Percentiles rank a stretch among this genome's conserved stretches.
Evolutionary conservation across 306 rosid species (phyloP).

Genomic region (Vachellia collinsii): DNA sequence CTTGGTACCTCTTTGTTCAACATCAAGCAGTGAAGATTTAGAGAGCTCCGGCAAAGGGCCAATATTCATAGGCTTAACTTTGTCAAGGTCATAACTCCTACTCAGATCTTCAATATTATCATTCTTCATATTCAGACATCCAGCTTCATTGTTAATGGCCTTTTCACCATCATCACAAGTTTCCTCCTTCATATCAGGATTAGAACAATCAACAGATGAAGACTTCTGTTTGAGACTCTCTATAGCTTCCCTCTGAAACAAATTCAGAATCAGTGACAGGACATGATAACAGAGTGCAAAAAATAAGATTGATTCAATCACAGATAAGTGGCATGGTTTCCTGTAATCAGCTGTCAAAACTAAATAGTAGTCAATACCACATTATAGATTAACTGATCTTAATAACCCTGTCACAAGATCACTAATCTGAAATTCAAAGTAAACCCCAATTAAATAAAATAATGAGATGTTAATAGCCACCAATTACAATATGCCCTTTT

Average conservation of each 20-base stretch:
- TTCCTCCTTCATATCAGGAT: slow-evolving; percentile 38
- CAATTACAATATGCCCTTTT: slow-evolving; percentile 16
- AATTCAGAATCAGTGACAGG: slow-evolving; percentile 45
- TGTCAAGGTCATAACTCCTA: slow-evolving; percentile 42
- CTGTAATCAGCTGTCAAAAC: slow-evolving; percentile 2
- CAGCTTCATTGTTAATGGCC: slow-evolving; percentile 37
- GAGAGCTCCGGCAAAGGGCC: slow-evolving; percentile 40
- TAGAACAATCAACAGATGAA: slow-evolving; percentile 43
- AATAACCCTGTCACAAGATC: slow-evolving; percentile 19
- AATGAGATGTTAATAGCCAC: slow-evolving; percentile 16
- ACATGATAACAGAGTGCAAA: slow-evolving; percentile 26
- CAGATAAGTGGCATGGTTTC: slow-evolving; percentile 14
- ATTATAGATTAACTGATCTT: slow-evolving; percentile 26
- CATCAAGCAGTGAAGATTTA: slow-evolving; percentile 45
- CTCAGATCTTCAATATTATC: slow-evolving; percentile 47
- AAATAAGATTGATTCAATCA: slow-evolving; percentile 19
- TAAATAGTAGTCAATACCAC: neutral
- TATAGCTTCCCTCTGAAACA: slow-evolving; percentile 44
- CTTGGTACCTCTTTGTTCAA: slow-evolving; percentile 67
- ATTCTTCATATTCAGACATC: slow-evolving; percentile 38
- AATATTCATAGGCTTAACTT: slow-evolving; percentile 41
- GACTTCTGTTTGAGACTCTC: slow-evolving; percentile 48
- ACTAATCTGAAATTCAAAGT: neutral
- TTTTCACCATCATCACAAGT: slow-evolving; percentile 40
- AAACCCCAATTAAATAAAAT: slow-evolving; percentile 21